These are phyloP conservation scores for Phyllosticta ampelicida DNA, from an alignment of 2,329 filamentous ascomycete genomes.

Conservation along the genomic window DNA sequence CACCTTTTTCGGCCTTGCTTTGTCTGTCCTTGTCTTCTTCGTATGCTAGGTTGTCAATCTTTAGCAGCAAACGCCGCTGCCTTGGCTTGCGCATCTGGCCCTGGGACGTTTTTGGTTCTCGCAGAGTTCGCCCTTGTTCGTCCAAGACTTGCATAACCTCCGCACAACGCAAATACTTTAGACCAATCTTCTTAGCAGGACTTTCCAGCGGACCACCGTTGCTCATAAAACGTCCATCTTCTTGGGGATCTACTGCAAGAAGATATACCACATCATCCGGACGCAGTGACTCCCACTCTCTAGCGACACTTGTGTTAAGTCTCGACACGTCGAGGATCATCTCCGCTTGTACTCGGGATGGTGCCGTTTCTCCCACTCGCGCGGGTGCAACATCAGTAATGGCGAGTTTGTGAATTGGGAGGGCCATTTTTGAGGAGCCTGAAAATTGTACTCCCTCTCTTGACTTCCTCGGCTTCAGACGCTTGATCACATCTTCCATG, in stretches of 20 bases:
- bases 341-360: constrained; percentile 78
- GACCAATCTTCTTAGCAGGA: constrained; percentile 52
- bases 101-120: constrained; percentile 38
- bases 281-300: constrained; percentile 82
- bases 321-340: constrained; percentile 73
- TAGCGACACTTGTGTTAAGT: constrained; percentile 62
- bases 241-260: constrained; percentile 57
- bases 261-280: constrained; percentile 86
- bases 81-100: constrained; percentile 47
- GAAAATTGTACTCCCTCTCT: constrained; percentile 51
- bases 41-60: constrained; percentile 69
- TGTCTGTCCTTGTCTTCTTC: constrained; percentile 60
- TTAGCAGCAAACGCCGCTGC: constrained; percentile 63
- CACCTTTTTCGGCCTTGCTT: constrained; percentile 57
- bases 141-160: constrained; percentile 80
- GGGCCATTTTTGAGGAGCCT: constrained; percentile 84
- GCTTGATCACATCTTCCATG: constrained; percentile 70
- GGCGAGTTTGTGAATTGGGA: constrained; percentile 74
- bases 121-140: constrained; percentile 65
- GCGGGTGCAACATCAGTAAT: constrained; percentile 79
- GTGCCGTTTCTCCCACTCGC: constrained; percentile 69
- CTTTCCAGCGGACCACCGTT: constrained; percentile 42
- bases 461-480: constrained; percentile 54
- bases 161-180: constrained; percentile 66
- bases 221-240: constrained; percentile 35